These are phyloP conservation scores for Penicillium sp. DNA, from an alignment of 2,329 filamentous ascomycete genomes.

Conservation along the genomic window DNA sequence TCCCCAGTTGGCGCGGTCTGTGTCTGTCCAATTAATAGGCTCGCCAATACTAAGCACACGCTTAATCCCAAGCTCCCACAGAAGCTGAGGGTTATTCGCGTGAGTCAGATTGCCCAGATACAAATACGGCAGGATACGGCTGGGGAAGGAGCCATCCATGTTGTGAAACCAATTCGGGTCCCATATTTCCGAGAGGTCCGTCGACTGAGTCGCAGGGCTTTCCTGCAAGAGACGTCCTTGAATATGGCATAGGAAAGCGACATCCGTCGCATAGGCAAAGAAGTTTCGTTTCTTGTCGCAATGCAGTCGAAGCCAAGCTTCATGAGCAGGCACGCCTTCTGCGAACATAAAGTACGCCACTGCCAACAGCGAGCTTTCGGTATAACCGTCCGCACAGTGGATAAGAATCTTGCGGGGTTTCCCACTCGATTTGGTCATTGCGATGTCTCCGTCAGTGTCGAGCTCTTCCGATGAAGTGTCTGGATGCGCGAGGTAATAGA, in stretches of 20 bases:
- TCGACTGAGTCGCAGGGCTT: conserved; percentile 32
- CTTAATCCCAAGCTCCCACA: conserved; percentile 75
- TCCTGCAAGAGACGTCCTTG: conserved; percentile 69
- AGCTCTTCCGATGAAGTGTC: conserved; percentile 36
- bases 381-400: conserved; percentile 94
- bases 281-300: conserved; percentile 81
- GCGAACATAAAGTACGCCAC: conserved; percentile 94
- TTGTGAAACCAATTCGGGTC: conserved; percentile 76
- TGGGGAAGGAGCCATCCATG: conserved; percentile 88
- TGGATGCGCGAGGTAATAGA: conserved; percentile 77
- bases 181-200: conserved; percentile 28
- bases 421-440: conserved; percentile 45
- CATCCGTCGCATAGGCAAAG: conserved; percentile 91
- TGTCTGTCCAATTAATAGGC: conserved; percentile 73
- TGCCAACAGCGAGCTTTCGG: conserved; percentile 83
- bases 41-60: conserved; percentile 93
- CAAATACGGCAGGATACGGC: conserved; percentile 86
- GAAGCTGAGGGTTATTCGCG: conserved; percentile 85
- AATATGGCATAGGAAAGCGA: conserved; percentile 73
- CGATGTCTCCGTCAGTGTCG: conserved; percentile 56
- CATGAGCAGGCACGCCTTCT: conserved; percentile 73
- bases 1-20: conserved; percentile 70
- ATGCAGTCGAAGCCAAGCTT: conserved; percentile 86
- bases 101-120: conserved; percentile 92
- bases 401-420: conserved; percentile 72